Percentiles rank a stretch among this genome's conserved stretches.
phyloP scores from a whole-genome alignment of 31 red algal species.

The Pterothamnion heteromorphum region DNA sequence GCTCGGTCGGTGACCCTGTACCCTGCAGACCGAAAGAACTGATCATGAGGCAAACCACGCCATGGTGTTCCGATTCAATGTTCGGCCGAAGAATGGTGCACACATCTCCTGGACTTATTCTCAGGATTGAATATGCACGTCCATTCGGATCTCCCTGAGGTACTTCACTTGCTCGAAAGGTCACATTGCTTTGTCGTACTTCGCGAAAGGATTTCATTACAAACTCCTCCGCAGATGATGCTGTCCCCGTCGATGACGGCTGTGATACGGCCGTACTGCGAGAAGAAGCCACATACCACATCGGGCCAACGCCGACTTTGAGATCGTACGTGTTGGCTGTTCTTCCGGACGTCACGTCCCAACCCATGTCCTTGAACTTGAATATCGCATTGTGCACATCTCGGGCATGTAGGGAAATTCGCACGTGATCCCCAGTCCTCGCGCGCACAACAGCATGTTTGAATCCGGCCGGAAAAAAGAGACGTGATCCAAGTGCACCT shows the following conservation, averaged over 20 bases:
- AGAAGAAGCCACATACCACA: neutral
- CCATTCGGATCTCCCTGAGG: neutral
- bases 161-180: neutral
- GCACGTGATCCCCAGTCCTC: neutral
- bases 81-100: no score
- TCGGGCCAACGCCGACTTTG: neutral
- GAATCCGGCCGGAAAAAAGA: neutral
- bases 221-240: neutral
- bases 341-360: neutral
- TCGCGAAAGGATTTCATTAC: neutral
- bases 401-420: neutral
- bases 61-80: neutral
- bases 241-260: neutral
- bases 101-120: neutral
- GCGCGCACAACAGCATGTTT: neutral
- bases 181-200: neutral
- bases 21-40: neutral
- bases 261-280: neutral
- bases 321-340: neutral
- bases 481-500: neutral
- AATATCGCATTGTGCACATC: neutral
- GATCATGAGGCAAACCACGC: neutral
- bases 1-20: neutral
- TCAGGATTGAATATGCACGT: neutral
- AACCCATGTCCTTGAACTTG: neutral